These are phyloP conservation scores for Dactylorhiza incarnata DNA, from an alignment of 106 monocot species.

Conservation along the genomic window DNA sequence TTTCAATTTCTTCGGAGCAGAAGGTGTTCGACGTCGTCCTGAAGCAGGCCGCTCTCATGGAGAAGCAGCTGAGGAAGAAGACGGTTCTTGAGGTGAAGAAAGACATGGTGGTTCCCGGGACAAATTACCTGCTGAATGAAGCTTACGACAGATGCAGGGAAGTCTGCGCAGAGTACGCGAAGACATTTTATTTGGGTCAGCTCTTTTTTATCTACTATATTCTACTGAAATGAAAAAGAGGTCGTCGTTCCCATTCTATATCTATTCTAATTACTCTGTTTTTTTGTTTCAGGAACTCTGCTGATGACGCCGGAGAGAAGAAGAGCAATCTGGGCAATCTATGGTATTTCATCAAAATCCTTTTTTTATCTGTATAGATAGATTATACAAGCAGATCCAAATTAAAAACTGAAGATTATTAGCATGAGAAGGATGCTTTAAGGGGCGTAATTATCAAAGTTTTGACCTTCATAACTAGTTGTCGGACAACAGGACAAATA, in stretches of 20 bases:
- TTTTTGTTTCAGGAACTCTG: conserved; percentile 28
- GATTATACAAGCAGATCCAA: no score
- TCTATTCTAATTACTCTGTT: no score
- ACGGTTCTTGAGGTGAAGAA: conserved; percentile 29
- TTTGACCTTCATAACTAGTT: no score
- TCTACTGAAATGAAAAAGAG: background rate
- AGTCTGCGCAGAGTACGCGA: conserved; percentile 97
- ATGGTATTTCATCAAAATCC: conserved; percentile 15
- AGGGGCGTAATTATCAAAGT: no score
- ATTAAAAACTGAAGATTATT: no score
- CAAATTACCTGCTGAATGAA: conserved; percentile 39
- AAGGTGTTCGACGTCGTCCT: conserved; percentile 82
- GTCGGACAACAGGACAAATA: no score
- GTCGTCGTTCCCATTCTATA: background rate
- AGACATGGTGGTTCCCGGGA: conserved; percentile 31
- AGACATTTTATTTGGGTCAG: conserved; percentile 97
- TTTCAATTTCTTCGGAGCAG: conserved; percentile 62
- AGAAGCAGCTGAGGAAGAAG: conserved; percentile 25
- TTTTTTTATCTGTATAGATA: background rate
- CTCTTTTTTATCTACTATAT: background rate
- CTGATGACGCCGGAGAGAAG: conserved; percentile 49
- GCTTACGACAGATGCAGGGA: conserved; percentile 82
- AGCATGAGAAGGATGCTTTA: no score
- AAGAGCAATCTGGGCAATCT: conserved; percentile 51
- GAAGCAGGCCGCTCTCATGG: conserved; percentile 82